These are phyloP conservation scores for Hirsutella rhossiliensis DNA, from an alignment of 2,329 filamentous ascomycete species.

Conservation along the genomic window DNA sequence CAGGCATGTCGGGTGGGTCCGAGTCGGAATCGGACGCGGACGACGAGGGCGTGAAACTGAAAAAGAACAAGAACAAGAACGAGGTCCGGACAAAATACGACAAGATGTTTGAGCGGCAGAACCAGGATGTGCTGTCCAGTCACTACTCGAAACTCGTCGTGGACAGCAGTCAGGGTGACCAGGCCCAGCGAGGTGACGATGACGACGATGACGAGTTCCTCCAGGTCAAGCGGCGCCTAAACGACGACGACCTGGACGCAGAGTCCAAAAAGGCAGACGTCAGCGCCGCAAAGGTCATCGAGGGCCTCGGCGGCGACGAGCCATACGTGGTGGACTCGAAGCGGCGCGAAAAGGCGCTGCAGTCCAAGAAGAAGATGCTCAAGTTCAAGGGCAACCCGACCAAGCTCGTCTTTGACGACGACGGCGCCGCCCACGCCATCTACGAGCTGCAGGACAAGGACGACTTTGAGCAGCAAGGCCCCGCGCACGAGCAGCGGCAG, in stretches of 20 bases:
- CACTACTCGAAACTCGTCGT: slow-evolving; percentile 84
- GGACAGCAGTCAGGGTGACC: slow-evolving; percentile 28
- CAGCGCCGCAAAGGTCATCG: slow-evolving; percentile 44
- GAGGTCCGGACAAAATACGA: slow-evolving; percentile 89
- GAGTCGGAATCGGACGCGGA: slow-evolving; percentile 43
- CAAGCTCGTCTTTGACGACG: slow-evolving; percentile 85
- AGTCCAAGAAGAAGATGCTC: slow-evolving; percentile 86
- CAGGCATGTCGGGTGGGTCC: slow-evolving; percentile 50
- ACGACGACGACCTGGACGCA: slow-evolving; percentile 50
- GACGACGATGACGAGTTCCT: slow-evolving; percentile 74
- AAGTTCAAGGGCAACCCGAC: slow-evolving; percentile 80
- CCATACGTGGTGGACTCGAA: slow-evolving; percentile 85
- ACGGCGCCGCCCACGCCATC: slow-evolving; percentile 70
- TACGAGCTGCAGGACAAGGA: slow-evolving; percentile 85
- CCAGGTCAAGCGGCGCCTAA: slow-evolving; percentile 77
- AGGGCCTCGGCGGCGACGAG: slow-evolving; percentile 56
- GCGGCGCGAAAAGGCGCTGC: slow-evolving; percentile 86
- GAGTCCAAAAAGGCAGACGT: slow-evolving; percentile 31
- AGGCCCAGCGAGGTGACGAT: slow-evolving; percentile 28
- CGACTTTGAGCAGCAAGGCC: slow-evolving; percentile 62
- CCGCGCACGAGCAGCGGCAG: slow-evolving; percentile 62
- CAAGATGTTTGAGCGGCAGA: slow-evolving; percentile 93
- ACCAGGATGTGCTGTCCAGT: slow-evolving; percentile 88
- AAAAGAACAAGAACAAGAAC: slow-evolving; percentile 55
- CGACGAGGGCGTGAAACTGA: slow-evolving; percentile 37